These are phyloP conservation scores for Pythium vanterpoolii DNA, from an alignment of 352 stramenopile species.

Conservation along the genomic window DNA sequence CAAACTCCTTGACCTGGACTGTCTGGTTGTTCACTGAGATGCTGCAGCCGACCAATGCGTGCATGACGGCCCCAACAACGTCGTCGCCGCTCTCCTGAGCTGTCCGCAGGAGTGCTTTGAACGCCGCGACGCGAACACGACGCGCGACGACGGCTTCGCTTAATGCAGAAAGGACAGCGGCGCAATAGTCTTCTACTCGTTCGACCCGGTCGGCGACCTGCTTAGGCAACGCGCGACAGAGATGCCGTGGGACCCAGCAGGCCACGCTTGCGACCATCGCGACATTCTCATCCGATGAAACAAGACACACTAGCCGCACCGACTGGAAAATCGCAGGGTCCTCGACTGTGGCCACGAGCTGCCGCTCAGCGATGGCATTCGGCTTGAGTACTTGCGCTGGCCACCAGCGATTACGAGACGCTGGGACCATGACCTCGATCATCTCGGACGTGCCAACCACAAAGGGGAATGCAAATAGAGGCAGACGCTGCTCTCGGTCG, in stretches of 20 bases:
- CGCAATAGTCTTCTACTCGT: constrained; percentile 1
- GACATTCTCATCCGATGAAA: constrained; percentile 24
- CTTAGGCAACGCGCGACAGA: constrained; percentile 51
- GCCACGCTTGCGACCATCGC: constrained; percentile 50
- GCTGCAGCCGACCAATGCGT: constrained; percentile 7
- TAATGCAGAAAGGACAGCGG: background rate
- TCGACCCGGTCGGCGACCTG: too few relatives aligned
- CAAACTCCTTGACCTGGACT: constrained; percentile 6
- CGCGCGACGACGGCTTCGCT: constrained; percentile 1
- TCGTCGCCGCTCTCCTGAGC: constrained; percentile 3
- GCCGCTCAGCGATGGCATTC: constrained; percentile 53
- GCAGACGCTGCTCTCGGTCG: constrained; percentile 47
- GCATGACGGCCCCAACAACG: constrained; percentile 3
- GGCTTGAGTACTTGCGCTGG: constrained; percentile 65
- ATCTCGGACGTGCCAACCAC: constrained; percentile 63
- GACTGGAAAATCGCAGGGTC: constrained; percentile 31
- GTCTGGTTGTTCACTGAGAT: background rate
- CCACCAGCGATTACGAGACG: constrained; percentile 65
- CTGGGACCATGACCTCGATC: constrained; percentile 66
- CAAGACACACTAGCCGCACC: constrained; percentile 67
- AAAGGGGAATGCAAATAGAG: constrained; percentile 67
- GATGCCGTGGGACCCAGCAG: constrained; percentile 73
- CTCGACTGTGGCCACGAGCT: constrained; percentile 36
- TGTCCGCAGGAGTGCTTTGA: constrained; percentile 9
- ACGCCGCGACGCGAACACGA: background rate